Percentiles rank a stretch among this genome's conserved stretches.
These are phyloP conservation scores for Suillus americanus DNA, from an alignment of 768 basidiomycete genomes.

Conservation along the genomic window DNA sequence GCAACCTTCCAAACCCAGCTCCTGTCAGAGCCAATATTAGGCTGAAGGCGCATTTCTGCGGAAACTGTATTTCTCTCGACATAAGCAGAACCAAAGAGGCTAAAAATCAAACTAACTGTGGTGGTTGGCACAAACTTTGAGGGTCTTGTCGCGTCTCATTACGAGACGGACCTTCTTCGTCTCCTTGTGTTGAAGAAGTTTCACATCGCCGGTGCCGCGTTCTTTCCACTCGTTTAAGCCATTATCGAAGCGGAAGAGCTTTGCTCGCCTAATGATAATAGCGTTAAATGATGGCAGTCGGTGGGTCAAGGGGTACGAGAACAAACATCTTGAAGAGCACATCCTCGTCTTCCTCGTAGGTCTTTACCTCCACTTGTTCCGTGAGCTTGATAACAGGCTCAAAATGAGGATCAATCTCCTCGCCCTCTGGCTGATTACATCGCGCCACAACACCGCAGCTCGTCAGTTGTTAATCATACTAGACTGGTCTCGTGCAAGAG, in stretches of 20 bases:
- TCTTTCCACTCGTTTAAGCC: conserved; percentile 93
- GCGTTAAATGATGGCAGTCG: conserved; percentile 23
- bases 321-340: conserved; percentile 94
- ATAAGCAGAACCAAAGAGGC: conserved; percentile 9
- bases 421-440: conserved; percentile 41
- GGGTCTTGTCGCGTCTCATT: conserved; percentile 99
- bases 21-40: conserved; percentile 97
- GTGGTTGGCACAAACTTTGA: conserved; percentile 99
- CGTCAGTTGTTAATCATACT: background rate
- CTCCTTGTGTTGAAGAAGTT: conserved; percentile 86
- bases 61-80: conserved; percentile 53
- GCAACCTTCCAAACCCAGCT: conserved; percentile 99
- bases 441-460: conserved; percentile 1
- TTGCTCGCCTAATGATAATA: conserved; percentile 84
- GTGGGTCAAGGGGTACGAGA: conserved; percentile 17
- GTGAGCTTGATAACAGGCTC: conserved; percentile 97
- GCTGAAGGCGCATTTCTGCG: conserved; percentile 89
- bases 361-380: conserved; percentile 93
- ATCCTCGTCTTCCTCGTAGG: conserved; percentile 91
- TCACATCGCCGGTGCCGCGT: conserved; percentile 93
- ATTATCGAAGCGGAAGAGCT: conserved; percentile 93
- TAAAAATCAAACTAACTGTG: conserved; percentile 54
- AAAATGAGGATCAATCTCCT: conserved; percentile 88
- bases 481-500: conserved; percentile 18
- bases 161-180: conserved; percentile 92